phyloP scores from a whole-genome alignment of 2,329 filamentous ascomycete species.

The Parasarocladium wereldwijsianum region DNA sequence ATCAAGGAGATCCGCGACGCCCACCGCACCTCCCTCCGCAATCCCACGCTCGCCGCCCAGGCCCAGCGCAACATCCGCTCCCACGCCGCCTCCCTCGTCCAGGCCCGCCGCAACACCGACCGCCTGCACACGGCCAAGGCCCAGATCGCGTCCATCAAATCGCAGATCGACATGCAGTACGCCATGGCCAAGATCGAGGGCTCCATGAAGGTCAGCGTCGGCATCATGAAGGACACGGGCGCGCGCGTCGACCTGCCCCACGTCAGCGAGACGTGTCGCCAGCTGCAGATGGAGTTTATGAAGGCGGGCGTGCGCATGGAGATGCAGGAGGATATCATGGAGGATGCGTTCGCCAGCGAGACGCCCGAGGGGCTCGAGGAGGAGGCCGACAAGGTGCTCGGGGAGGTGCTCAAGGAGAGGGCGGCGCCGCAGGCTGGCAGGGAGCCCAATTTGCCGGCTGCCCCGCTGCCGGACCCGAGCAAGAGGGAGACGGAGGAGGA shows the following conservation, averaged over 20 bases:
- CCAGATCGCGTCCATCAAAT: constrained; percentile 81
- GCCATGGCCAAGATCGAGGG: constrained; percentile 92
- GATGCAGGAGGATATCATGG: constrained; percentile 77
- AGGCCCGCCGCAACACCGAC: constrained; percentile 58
- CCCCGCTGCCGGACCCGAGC: constrained; percentile 40
- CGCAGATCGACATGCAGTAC: constrained; percentile 97
- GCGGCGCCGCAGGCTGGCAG: constrained; percentile 39
- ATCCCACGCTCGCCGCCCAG: constrained; percentile 64
- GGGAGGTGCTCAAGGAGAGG: constrained; percentile 73
- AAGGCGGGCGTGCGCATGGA: constrained; percentile 96
- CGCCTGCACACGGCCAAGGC: constrained; percentile 79
- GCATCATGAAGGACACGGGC: constrained; percentile 97
- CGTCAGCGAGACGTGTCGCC: constrained; percentile 75
- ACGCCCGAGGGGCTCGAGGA: constrained; percentile 58
- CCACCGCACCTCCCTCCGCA: constrained; percentile 65
- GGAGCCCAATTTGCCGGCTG: constrained; percentile 32
- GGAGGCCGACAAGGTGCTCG: constrained; percentile 86
- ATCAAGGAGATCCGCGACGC: constrained; percentile 73
- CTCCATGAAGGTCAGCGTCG: constrained; percentile 69
- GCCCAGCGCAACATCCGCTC: constrained; percentile 71
- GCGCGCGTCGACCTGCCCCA: constrained; percentile 70
- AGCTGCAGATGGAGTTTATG: constrained; percentile 74
- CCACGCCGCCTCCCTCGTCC: constrained; percentile 78
- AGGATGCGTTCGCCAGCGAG: constrained; percentile 54
- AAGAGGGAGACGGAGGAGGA: constrained; percentile 39